These are phyloP conservation scores for Pestalotiopsis sp. DNA, from an alignment of 2,329 filamentous ascomycete species.

Conservation along the genomic window DNA sequence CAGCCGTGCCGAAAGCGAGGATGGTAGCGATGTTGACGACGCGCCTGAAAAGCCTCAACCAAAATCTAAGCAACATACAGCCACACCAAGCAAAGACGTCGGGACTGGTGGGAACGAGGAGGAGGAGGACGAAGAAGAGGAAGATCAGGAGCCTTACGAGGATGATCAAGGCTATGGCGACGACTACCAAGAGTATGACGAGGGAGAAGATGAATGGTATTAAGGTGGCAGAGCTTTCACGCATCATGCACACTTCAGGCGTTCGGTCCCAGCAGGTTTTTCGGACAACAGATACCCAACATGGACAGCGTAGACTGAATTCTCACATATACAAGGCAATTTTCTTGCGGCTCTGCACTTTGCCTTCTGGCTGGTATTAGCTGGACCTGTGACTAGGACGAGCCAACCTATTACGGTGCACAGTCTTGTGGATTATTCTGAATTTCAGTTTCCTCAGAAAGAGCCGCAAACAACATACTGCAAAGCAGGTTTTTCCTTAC, in stretches of 20 bases:
- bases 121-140: conserved; percentile 33
- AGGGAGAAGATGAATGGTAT: conserved; percentile 6
- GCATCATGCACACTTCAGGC: neutral
- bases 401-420: too few relatives aligned
- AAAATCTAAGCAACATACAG: conserved; percentile 1
- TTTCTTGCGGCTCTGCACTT: neutral
- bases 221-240: neutral
- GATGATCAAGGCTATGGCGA: conserved; percentile 6
- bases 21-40: conserved; percentile 30
- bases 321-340: neutral
- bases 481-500: too few relatives aligned
- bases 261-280: neutral
- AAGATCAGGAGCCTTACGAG: conserved; percentile 12
- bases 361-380: too few relatives aligned
- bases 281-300: conserved; percentile 1
- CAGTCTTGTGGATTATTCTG: too few relatives aligned
- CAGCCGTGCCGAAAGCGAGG: conserved; percentile 37
- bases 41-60: neutral
- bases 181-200: neutral
- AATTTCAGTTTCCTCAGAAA: too few relatives aligned
- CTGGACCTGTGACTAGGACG: too few relatives aligned
- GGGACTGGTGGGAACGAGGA: neutral
- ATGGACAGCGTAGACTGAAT: neutral
- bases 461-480: too few relatives aligned
- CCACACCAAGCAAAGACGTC: neutral